Percentiles rank a stretch among this genome's conserved stretches.
Conservation (phyloP, 257 asterid genomes). For the Capsicum pubescens region DNA sequence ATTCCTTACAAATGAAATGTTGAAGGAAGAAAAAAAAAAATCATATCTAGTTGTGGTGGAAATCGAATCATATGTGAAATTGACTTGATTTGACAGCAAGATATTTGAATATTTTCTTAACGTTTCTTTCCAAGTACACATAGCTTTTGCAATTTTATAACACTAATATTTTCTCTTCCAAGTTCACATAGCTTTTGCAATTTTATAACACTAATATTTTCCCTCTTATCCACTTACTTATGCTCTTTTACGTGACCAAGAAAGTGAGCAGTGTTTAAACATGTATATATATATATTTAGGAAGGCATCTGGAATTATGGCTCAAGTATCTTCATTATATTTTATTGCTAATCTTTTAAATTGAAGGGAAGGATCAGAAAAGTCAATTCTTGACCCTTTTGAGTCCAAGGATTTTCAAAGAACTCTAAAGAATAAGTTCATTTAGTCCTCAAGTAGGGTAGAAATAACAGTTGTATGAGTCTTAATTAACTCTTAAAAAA, state of each 20-base stretch:
- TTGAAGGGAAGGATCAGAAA: not conserved
- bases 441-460: not conserved
- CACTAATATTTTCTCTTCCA: not conserved
- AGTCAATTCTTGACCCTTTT: not conserved
- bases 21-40: not conserved
- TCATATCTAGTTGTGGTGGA: not conserved
- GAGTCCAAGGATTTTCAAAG: not conserved
- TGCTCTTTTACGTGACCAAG: not conserved
- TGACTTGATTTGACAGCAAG: not conserved
- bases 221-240: not conserved
- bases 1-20: not conserved
- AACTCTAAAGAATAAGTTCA: not conserved
- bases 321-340: not conserved
- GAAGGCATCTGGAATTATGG: not conserved
- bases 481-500: not conserved
- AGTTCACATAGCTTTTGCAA: constrained; percentile 2
- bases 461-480: not conserved
- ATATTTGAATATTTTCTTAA: not conserved
- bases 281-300: not conserved
- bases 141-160: constrained; percentile 6
- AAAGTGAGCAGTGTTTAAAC: not conserved
- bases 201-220: not conserved
- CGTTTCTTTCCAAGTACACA: not conserved
- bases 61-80: not conserved
- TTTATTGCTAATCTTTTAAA: not conserved